A percentile compares a stretch with the other conserved stretches of the same genome.
Evolutionary conservation across 345 rosid genomes (phyloP).

Genomic region (Melaleuca quinquenervia): DNA sequence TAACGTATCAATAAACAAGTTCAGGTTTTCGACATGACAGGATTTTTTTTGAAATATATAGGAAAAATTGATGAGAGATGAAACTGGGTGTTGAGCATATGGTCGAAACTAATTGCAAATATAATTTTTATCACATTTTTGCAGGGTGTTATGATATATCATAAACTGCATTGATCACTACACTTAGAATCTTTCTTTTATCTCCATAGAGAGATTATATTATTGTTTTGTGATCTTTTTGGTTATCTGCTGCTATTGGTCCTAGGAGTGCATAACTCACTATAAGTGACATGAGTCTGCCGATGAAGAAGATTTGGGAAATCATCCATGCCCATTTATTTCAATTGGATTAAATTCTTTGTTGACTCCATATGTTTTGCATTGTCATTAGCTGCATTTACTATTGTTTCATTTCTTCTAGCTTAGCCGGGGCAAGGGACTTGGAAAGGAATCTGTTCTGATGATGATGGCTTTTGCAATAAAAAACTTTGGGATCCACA

Average conservation of each 20-base stretch:
- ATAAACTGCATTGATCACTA: background rate
- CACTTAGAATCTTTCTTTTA: background rate
- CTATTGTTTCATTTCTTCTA: conserved; percentile 22
- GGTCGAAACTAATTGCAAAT: background rate
- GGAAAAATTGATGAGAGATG: background rate
- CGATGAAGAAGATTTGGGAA: background rate
- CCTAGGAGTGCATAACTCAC: background rate
- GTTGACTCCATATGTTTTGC: background rate
- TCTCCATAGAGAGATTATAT: background rate
- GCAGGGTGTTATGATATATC: background rate
- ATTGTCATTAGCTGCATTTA: conserved; percentile 3
- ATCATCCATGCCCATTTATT: background rate
- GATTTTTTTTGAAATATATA: background rate
- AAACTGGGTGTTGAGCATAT: background rate
- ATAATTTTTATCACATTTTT: background rate
- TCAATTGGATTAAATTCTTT: background rate
- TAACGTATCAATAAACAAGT: background rate
- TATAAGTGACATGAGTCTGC: background rate
- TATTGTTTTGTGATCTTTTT: background rate
- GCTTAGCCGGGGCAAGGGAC: conserved; percentile 88
- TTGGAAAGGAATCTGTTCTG: conserved; percentile 79
- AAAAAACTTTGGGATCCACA: conserved; percentile 44
- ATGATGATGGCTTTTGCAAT: conserved; percentile 86
- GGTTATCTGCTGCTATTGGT: background rate
- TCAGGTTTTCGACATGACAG: background rate